These are phyloP conservation scores for Solanum commersonii DNA, from an alignment of 257 asterid genomes.

Conservation along the genomic window DNA sequence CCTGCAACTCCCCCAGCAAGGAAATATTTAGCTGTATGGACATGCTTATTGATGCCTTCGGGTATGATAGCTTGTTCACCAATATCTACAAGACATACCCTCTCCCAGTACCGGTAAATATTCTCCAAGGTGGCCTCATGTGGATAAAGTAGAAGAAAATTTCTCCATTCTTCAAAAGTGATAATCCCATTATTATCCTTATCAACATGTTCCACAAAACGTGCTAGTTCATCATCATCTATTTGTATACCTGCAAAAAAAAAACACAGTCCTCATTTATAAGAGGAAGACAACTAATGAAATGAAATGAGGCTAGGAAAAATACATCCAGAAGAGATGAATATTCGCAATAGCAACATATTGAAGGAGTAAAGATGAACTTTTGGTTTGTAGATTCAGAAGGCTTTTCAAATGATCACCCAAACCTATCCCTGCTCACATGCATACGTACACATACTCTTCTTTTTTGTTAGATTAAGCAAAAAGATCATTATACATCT, in stretches of 20 bases:
- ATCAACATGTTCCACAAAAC: constrained; percentile 93
- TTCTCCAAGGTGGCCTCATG: constrained; percentile 93
- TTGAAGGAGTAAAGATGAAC: not conserved
- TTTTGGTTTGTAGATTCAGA: not conserved
- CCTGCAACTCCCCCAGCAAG: constrained; percentile 99
- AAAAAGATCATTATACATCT: not conserved
- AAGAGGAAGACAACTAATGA: constrained; percentile 32
- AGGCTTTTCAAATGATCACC: not conserved
- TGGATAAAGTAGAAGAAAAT: constrained; percentile 86
- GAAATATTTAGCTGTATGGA: constrained; percentile 66
- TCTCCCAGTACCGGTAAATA: constrained; percentile 87
- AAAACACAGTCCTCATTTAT: constrained; percentile 58
- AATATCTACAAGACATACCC: constrained; percentile 86
- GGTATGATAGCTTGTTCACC: constrained; percentile 96
- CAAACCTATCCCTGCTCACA: not conserved
- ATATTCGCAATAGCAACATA: not conserved
- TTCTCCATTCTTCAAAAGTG: constrained; percentile 98
- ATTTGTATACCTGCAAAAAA: constrained; percentile 87
- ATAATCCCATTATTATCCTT: constrained; percentile 92
- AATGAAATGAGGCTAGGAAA: not conserved
- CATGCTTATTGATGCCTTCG: constrained; percentile 88
- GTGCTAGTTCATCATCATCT: constrained; percentile 84
- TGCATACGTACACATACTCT: not conserved
- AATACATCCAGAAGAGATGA: not conserved
- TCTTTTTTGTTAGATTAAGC: not conserved